These are phyloP conservation scores for Irpex lacteus DNA, from an alignment of 1,284 basidiomycete species.

Conservation along the genomic window DNA sequence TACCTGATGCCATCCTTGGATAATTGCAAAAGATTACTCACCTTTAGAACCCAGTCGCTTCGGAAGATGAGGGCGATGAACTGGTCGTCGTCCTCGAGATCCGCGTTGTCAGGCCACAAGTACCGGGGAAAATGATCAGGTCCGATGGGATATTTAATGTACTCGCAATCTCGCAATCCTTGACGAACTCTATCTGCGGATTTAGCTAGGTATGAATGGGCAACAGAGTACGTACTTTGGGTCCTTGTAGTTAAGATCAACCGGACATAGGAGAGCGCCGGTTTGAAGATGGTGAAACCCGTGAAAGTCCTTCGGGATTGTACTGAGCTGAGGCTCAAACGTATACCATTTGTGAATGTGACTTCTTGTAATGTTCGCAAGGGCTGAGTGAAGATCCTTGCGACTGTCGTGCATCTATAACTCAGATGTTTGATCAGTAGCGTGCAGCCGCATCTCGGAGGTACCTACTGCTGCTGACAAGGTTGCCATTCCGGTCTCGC, in stretches of 20 bases:
- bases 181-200: neutral
- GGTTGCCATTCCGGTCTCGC: no score
- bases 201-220: neutral
- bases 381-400: neutral
- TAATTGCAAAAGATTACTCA: no score
- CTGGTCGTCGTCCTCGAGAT: neutral
- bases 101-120: neutral
- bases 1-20: no score
- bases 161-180: neutral
- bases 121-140: neutral
- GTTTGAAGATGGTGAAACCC: neutral
- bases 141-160: neutral
- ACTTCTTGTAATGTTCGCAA: neutral
- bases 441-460: no score
- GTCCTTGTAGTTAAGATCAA: neutral
- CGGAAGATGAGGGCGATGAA: no score
- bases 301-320: neutral
- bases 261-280: neutral
- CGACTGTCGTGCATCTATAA: no score
- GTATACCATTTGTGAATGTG: neutral
- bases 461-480: no score
- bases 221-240: neutral
- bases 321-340: neutral
- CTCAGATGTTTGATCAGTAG: no score
- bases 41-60: no score